Evolutionary conservation across 163 green algal genomes (phyloP), one percentile per base, ranked within the genome.

Genomic region (Coccomyxa subellipsoidea): DNA sequence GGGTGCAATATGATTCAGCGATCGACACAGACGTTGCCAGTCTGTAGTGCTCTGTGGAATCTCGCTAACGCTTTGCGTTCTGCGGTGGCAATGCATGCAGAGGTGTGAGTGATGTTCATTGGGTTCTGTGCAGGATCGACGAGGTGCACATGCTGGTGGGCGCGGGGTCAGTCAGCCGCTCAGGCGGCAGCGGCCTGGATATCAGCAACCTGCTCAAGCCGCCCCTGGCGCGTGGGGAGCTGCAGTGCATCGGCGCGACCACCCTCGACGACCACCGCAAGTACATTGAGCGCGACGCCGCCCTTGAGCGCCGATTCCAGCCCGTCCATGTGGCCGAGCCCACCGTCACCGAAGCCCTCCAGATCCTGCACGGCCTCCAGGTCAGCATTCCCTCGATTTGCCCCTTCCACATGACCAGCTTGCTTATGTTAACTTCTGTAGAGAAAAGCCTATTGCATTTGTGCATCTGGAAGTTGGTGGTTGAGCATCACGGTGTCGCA

Each of bases 91-190:
- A 34, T 59, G 76, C 76, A n/a, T 38, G 76, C 76, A 12, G 39
- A 23, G 10, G 39, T 8, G 39, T 10, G 21, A 27, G 47, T 27
- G 15, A 59, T 59, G 47, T 12, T 21, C 10, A 27, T 12, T 12
- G 47, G 21, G 47, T 5, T 73, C 8, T 4, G 8, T 76, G 38
- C 90, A 95, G 91, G 90, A 96, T 98, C 76, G 95, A 98, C 77
- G 95, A 98, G 89, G 87, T 98, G 32, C 96, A 99, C 91, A 97
- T 91, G 34, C 85, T 98, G 53, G 94, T 98, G 38, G 95, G 96
- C 27, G 91, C 93, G 21, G 96, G 96, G 38, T 83, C 88, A 12
- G 85, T 94, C 29, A 83, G 86, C 59, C 88, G 87, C 75, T 87
- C 84, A 32, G 91, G 90, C 32, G 88, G 88, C 38, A 88, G 90